Percentiles rank a stretch among this genome's conserved stretches.
Evolutionary conservation across 306 rosid species (phyloP).

Genomic region (Begonia loranthoides): DNA sequence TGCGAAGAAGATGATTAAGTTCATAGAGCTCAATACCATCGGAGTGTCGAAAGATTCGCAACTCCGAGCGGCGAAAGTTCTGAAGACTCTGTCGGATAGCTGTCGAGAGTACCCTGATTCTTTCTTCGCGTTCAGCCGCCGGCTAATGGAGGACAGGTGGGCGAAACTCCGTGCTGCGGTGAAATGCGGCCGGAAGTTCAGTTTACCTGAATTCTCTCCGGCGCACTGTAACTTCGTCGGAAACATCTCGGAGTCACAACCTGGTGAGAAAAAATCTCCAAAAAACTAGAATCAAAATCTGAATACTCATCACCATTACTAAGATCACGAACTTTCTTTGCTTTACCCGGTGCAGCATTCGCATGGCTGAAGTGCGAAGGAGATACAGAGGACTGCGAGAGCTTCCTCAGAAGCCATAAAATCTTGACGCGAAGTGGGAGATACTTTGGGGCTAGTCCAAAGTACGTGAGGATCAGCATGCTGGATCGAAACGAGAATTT

Average conservation of each 20-base stretch:
- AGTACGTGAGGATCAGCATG: slow-evolving; percentile 27
- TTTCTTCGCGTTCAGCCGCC: slow-evolving; percentile 39
- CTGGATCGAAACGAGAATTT: slow-evolving; percentile 28
- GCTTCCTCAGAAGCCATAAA: slow-evolving; percentile 14
- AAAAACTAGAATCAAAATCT: background rate
- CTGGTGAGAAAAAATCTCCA: slow-evolving; percentile 35
- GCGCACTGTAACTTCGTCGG: slow-evolving; percentile 38
- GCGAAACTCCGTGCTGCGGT: slow-evolving; percentile 36
- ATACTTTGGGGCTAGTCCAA: slow-evolving; percentile 15
- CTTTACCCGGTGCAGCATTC: slow-evolving; percentile 17
- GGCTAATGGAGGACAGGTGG: slow-evolving; percentile 56
- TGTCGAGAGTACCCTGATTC: slow-evolving; percentile 15
- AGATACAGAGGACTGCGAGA: slow-evolving; percentile 17
- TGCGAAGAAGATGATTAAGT: slow-evolving; percentile 61
- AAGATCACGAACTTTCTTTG: background rate
- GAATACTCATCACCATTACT: no score
- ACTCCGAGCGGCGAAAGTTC: slow-evolving; percentile 65
- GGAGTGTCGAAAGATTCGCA: slow-evolving; percentile 95
- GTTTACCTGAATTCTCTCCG: slow-evolving; percentile 36
- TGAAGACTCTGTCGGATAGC: slow-evolving; percentile 37
- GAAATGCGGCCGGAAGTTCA: slow-evolving; percentile 27
- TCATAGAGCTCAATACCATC: slow-evolving; percentile 60
- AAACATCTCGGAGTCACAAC: slow-evolving; percentile 29
- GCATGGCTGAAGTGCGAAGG: slow-evolving; percentile 34
- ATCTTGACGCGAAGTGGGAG: slow-evolving; percentile 25